Evolutionary conservation across 2,329 filamentous ascomycete genomes (phyloP).

Genomic region (Teratosphaeria viscida): DNA sequence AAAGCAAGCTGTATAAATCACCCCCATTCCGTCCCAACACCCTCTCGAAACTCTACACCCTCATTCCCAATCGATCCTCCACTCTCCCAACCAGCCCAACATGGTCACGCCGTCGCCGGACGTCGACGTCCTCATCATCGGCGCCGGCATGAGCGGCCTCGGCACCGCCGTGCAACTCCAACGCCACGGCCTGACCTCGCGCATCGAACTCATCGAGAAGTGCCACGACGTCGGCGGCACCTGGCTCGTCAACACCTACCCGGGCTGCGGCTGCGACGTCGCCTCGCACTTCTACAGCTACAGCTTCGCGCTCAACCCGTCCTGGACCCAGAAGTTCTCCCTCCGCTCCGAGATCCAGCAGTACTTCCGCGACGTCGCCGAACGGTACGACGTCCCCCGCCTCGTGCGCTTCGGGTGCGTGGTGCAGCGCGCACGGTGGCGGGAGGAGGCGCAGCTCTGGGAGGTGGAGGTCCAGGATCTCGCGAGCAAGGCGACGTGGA

Average conservation of each 20-base stretch:
- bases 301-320: slow-evolving; percentile 23
- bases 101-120: neutral
- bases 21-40: neutral
- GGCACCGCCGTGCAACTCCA: slow-evolving; percentile 38
- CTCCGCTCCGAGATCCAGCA: slow-evolving; percentile 19
- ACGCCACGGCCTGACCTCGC: slow-evolving; percentile 27
- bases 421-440: slow-evolving; percentile 19
- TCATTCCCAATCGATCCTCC: neutral
- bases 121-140: slow-evolving; percentile 38
- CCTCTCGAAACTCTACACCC: too few species aligned
- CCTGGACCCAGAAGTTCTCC: slow-evolving; percentile 22
- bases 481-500: slow-evolving; percentile 11
- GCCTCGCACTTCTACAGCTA: slow-evolving; percentile 24
- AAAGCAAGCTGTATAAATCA: neutral
- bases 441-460: slow-evolving; percentile 16
- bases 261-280: slow-evolving; percentile 31
- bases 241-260: slow-evolving; percentile 20
- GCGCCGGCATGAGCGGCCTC: slow-evolving; percentile 39
- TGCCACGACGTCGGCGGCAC: slow-evolving; percentile 28
- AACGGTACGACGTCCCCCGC: slow-evolving; percentile 14
- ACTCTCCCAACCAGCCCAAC: neutral
- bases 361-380: slow-evolving; percentile 16
- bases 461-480: slow-evolving; percentile 16
- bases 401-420: slow-evolving; percentile 16
- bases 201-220: slow-evolving; percentile 38